phyloP scores from a whole-genome alignment of 176 grass and related monocot genomes.

The Alopecurus myosuroides region DNA sequence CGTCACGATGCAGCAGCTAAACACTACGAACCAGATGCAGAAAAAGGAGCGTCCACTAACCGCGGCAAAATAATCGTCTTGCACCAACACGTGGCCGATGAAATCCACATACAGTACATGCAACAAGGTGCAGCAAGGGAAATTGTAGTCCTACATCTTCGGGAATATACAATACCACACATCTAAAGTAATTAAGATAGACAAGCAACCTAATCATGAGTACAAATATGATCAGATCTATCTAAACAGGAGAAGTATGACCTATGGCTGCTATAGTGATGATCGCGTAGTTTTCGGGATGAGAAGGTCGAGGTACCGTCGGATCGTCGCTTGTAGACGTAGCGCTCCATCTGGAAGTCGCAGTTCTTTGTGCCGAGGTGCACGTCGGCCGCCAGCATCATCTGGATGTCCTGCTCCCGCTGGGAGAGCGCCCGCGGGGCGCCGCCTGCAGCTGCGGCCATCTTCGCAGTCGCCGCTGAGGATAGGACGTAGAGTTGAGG shows the following conservation, averaged over 20 bases:
- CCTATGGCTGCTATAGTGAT: neutral
- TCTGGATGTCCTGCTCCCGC: slow-evolving; percentile 72
- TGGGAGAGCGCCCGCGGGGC: slow-evolving; percentile 39
- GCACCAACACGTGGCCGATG: neutral
- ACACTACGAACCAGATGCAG: neutral
- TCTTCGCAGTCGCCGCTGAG: neutral
- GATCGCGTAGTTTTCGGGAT: neutral
- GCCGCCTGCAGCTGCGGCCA: slow-evolving; percentile 15
- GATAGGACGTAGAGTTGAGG: neutral
- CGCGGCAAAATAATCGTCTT: neutral
- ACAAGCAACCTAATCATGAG: neutral
- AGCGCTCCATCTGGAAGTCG: slow-evolving; percentile 99
- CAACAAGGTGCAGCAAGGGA: neutral
- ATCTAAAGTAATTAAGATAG: neutral
- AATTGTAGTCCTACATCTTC: neutral
- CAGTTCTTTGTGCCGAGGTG: slow-evolving; percentile 98
- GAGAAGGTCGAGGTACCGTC: slow-evolving; percentile 52
- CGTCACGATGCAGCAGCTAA: neutral
- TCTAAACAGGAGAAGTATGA: neutral
- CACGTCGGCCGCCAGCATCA: slow-evolving; percentile 87
- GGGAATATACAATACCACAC: neutral
- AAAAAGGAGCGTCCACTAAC: neutral
- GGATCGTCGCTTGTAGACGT: slow-evolving; percentile 62
- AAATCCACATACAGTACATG: neutral
- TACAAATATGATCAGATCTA: slow-evolving; percentile 1